Conservation (phyloP, 495 filamentous ascomycete genomes). For the Penicillium subrubescens region DNA sequence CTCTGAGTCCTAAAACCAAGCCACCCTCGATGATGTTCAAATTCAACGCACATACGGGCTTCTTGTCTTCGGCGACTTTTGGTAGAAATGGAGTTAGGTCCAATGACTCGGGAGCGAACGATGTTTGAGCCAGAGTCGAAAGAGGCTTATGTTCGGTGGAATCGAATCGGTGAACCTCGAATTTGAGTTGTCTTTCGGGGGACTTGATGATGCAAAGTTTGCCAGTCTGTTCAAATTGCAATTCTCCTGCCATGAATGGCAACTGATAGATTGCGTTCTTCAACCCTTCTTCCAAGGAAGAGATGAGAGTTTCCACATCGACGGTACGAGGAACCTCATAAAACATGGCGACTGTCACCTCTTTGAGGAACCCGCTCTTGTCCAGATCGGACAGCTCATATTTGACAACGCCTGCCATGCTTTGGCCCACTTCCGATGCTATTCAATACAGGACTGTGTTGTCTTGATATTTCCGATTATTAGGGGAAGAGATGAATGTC, state of each 20-base stretch:
- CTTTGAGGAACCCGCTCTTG: conserved; percentile 20
- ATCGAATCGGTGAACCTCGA: conserved; percentile 18
- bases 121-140: conserved; percentile 14
- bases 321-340: conserved; percentile 18
- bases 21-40: conserved; percentile 28
- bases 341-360: conserved; percentile 23
- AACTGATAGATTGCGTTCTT: conserved; percentile 23
- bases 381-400: conserved; percentile 30
- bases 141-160: conserved; percentile 17
- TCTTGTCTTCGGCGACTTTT: conserved; percentile 3
- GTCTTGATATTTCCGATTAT: not conserved
- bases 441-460: not conserved
- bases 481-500: not conserved
- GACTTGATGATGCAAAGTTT: conserved; percentile 20
- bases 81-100: conserved; percentile 16
- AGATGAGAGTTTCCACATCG: conserved; percentile 13
- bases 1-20: conserved; percentile 21
- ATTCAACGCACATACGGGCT: conserved; percentile 27
- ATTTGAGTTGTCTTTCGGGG: conserved; percentile 11
- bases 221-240: conserved; percentile 19
- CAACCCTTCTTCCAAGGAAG: conserved; percentile 23
- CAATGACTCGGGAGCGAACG: conserved; percentile 22
- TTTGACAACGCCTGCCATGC: conserved; percentile 1
- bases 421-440: not conserved
- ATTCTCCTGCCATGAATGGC: conserved; percentile 29